Base-by-base conservation (phyloP, 2,329 filamentous ascomycete species). In the Fusarium proliferatum region DNA sequence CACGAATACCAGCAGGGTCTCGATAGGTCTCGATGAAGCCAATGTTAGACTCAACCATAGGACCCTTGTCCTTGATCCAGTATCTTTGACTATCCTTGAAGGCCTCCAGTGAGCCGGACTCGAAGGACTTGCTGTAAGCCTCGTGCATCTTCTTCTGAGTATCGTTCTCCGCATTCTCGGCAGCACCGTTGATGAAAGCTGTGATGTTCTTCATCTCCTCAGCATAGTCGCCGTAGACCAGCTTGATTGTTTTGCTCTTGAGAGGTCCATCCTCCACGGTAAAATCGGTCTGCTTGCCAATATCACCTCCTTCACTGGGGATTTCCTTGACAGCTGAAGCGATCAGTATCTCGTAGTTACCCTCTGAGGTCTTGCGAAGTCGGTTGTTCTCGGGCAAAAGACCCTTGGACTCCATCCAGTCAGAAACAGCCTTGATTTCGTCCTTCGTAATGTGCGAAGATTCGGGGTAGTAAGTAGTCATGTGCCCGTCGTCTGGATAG, bases 21-120 rank as follows among this genome's bases (percentile, higher is more conserved):
- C 94, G 87, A 81, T 96, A 96, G 1, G 93, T 95, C 84, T 96
- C 94, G 58, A 96, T 92, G 79, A 96, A 96, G 2, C 94, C 94
- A 75, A 96, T 88, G 80, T 96, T 94, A 49, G 88, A 92, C 82
- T 96, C 94, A 39, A 97, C 90, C 83, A 89, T 90, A 8, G 94
- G 94, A 26, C 92, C 91, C 81, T 95, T 94, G 80, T 97, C 93
- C 78, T 91, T 90, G 73, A 96, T 94, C 94, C 94, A 96, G 77
- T 88, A 89, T 72, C 93, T 88, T 81, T 96, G 94, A 72, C 91
- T 92, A 79, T 96, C 90, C 82, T 95, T 95, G 86, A 93, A 95
- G 17, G 90, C 90, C 70, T 93, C 87, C 55, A 96, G 86, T 30
- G 93, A 95, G 42, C 94, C 94, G 28, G 88, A 88, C 59, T 89